Conservation (phyloP, 2,329 filamentous ascomycete species). For the Amauroascus niger region DNA sequence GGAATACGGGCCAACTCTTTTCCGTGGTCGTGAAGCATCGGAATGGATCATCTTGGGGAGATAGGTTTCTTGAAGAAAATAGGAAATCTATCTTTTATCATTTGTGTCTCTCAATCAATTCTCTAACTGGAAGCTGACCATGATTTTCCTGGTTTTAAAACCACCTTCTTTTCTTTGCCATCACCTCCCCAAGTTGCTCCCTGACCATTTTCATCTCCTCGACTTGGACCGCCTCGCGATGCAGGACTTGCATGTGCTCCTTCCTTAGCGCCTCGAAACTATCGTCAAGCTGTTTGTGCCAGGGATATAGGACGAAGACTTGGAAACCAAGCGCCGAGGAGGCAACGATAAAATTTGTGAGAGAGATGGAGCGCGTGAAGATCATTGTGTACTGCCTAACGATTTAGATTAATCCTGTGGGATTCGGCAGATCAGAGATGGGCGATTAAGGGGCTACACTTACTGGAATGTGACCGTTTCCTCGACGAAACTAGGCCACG, state of each 20-base stretch:
- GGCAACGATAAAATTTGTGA: conserved; percentile 58
- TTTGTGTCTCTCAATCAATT: background rate
- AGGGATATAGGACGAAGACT: conserved; percentile 60
- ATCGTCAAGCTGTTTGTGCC: conserved; percentile 56
- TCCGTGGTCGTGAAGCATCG: background rate
- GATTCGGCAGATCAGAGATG: background rate
- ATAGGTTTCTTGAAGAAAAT: background rate
- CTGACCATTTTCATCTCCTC: conserved; percentile 14
- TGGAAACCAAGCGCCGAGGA: conserved; percentile 57
- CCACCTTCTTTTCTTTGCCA: conserved; percentile 1
- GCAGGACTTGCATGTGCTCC: conserved; percentile 42
- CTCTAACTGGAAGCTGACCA: background rate
- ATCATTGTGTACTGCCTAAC: conserved; percentile 27
- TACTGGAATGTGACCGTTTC: background rate
- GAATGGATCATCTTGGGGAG: background rate
- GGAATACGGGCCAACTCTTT: background rate
- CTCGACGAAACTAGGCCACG: too few species aligned
- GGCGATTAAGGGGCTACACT: background rate
- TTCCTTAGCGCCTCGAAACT: conserved; percentile 51
- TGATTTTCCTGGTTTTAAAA: background rate
- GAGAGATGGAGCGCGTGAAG: conserved; percentile 45
- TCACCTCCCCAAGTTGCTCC: conserved; percentile 13
- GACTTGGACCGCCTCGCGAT: conserved; percentile 15
- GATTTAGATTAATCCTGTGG: background rate
- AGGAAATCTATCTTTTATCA: background rate